Base-by-base conservation (phyloP, 208 protist genomes). In the Endotrypanum monterogeii region DNA sequence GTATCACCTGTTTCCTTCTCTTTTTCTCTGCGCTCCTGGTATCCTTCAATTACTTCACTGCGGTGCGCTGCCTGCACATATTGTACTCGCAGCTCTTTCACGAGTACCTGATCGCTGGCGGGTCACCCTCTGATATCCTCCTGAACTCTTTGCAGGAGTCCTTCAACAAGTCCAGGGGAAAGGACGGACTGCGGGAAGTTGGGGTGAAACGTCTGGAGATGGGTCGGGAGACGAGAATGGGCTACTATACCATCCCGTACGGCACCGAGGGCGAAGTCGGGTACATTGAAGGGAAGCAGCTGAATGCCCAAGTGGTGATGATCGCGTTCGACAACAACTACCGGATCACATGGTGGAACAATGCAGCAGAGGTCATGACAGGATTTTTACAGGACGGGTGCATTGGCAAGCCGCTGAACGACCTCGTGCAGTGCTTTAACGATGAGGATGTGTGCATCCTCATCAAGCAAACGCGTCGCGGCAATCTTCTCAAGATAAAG, bases 301-400 rank as follows among this genome's bases (percentile, higher is more conserved):
- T 97, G 30, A 86, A 97, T 71, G 81, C 88, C 23, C 93, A 96
- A 62, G 88, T 95, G 23, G 87, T 94, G 50, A 95, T 97, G 93
- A 97, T 97, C 69, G 93, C 87, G 37, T 97, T 87, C 74, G 89
- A 94, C 71, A 79, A 86, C 74, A 82, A 91, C 35, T 96, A 84
- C 68, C 74, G 71, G 41, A 95, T 97, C 60, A 95, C 89, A 12
- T 87, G 87, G 60, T 97, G 93, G 91, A 96, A 95, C 66, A 91
- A 85, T 44, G 90, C 89, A 3, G 90, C 93, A 2, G 89, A 97
- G 75, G 85, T 86, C 75, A 85, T 95, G 83, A 97, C 93, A 18
- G 93, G 93, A 0, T 96, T 97, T 68, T 68, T 97, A 54, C 85
- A 90, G 71, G 79, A 84, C 25, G 89, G 85, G 25, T 96, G 90